phyloP scores from a whole-genome alignment of 2,329 filamentous ascomycete species.

The Alternaria arborescens region DNA sequence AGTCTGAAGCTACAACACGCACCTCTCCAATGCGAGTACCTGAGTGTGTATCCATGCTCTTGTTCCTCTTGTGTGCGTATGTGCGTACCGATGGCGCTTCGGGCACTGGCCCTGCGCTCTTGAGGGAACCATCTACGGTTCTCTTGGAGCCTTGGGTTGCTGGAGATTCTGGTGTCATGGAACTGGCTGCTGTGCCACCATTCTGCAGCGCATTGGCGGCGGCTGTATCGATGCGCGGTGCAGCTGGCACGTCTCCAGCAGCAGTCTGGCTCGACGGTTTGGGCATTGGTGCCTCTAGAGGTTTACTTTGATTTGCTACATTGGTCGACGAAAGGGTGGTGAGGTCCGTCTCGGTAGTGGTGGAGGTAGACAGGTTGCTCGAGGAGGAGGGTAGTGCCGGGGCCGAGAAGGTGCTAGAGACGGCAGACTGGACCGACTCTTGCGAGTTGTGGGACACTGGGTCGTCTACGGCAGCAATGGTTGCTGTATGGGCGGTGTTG shows the following conservation, averaged over 20 bases:
- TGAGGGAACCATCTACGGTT: constrained; percentile 78
- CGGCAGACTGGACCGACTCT: constrained; percentile 44
- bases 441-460: constrained; percentile 40
- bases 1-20: constrained; percentile 43
- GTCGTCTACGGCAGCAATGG: constrained; percentile 19
- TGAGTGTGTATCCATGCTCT: constrained; percentile 72
- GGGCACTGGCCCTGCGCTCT: constrained; percentile 38
- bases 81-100: constrained; percentile 23
- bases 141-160: constrained; percentile 69
- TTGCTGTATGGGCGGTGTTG: constrained; percentile 20
- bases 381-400: constrained; percentile 43
- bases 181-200: constrained; percentile 49
- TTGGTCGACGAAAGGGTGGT: constrained; percentile 38
- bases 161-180: constrained; percentile 54
- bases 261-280: constrained; percentile 62
- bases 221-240: constrained; percentile 35
- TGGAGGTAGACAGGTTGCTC: constrained; percentile 45
- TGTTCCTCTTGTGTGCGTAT: constrained; percentile 72
- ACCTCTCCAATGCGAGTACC: constrained; percentile 80
- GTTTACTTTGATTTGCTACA: constrained; percentile 56
- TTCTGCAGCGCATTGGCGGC: constrained; percentile 37
- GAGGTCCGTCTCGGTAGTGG: constrained; percentile 16
- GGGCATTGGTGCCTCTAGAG: constrained; percentile 25
- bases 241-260: constrained; percentile 41
- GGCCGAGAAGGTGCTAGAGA: constrained; percentile 46